Evolutionary conservation across 768 basidiomycete species (phyloP).

Genomic region (Calocybe indica): DNA sequence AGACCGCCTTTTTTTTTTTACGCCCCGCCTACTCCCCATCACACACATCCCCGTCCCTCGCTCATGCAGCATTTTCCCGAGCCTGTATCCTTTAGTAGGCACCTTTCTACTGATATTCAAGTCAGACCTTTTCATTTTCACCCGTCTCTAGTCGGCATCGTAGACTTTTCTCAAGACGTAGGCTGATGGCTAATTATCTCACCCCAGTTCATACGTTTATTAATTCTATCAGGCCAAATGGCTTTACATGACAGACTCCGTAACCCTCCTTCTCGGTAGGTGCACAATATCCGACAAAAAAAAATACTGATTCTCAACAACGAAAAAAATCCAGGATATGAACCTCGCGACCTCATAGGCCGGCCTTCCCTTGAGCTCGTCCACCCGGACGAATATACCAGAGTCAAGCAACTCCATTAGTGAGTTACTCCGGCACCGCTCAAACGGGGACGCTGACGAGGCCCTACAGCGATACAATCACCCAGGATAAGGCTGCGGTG

Average conservation of each 20-base stretch:
- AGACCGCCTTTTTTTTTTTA: not conserved
- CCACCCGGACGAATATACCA: slow-evolving; percentile 72
- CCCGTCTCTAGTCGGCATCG: slow-evolving; percentile 56
- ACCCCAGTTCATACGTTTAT: not conserved
- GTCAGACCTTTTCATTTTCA: slow-evolving; percentile 3
- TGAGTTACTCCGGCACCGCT: slow-evolving; percentile 21
- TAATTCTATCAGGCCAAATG: slow-evolving; percentile 46
- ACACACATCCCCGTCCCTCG: slow-evolving; percentile 9
- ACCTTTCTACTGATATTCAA: slow-evolving; percentile 5
- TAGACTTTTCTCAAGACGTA: slow-evolving; percentile 76
- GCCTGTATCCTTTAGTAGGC: slow-evolving; percentile 75
- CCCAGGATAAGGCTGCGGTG: slow-evolving; percentile 73
- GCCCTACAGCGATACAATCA: slow-evolving; percentile 60
- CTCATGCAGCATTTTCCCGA: slow-evolving; percentile 44
- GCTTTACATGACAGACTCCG: slow-evolving; percentile 63
- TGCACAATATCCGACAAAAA: not conserved
- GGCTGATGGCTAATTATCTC: slow-evolving; percentile 5
- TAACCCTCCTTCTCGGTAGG: slow-evolving; percentile 58
- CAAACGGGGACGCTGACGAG: not conserved
- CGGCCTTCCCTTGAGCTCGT: slow-evolving; percentile 68
- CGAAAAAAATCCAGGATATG: slow-evolving; percentile 47
- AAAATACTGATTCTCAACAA: not conserved
- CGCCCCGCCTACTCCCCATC: slow-evolving; percentile 7
- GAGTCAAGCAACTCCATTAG: slow-evolving; percentile 69
- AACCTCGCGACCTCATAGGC: slow-evolving; percentile 67